Evolutionary conservation across 1,284 basidiomycete genomes (phyloP).

Genomic region (Cystobasidium sp.): DNA sequence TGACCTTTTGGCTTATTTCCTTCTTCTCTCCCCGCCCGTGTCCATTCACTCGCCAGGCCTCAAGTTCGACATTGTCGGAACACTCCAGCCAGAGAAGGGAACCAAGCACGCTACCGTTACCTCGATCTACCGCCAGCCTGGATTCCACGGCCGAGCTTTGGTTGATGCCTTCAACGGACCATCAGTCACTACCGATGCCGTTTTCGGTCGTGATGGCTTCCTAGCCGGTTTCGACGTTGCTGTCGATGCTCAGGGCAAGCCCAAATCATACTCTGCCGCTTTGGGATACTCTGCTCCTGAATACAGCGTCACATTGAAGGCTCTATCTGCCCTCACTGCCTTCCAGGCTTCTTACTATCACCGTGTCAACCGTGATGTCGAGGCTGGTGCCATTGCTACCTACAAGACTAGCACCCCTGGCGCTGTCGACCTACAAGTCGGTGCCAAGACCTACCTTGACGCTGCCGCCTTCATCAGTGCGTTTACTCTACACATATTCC

Average conservation of each 20-base stretch:
- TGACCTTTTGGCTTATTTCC: no score
- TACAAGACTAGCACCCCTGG: conserved; percentile 93
- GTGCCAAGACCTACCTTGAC: conserved; percentile 78
- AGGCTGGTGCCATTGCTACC: conserved; percentile 94
- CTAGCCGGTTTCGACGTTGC: conserved; percentile 93
- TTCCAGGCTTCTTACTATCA: conserved; percentile 99
- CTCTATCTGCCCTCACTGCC: conserved; percentile 89
- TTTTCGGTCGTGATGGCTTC: conserved; percentile 80
- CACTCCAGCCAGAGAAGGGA: conserved; percentile 79
- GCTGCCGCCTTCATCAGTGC: conserved; percentile 53
- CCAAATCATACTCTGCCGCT: conserved; percentile 88
- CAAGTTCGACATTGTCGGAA: conserved; percentile 89
- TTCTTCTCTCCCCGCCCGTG: no score
- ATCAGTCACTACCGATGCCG: conserved; percentile 93
- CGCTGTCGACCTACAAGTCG: conserved; percentile 91
- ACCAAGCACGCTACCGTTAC: conserved; percentile 78
- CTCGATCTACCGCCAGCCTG: conserved; percentile 93
- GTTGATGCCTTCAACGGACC: conserved; percentile 98
- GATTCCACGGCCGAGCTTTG: conserved; percentile 87
- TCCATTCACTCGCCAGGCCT: no score
- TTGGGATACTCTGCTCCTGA: conserved; percentile 94
- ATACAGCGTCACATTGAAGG: conserved; percentile 94
- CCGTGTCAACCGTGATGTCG: conserved; percentile 89
- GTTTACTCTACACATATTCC: background rate
- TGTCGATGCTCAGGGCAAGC: conserved; percentile 94